phyloP scores from a whole-genome alignment of 2,329 filamentous ascomycete species.

The Aspergillus tubingensis region DNA sequence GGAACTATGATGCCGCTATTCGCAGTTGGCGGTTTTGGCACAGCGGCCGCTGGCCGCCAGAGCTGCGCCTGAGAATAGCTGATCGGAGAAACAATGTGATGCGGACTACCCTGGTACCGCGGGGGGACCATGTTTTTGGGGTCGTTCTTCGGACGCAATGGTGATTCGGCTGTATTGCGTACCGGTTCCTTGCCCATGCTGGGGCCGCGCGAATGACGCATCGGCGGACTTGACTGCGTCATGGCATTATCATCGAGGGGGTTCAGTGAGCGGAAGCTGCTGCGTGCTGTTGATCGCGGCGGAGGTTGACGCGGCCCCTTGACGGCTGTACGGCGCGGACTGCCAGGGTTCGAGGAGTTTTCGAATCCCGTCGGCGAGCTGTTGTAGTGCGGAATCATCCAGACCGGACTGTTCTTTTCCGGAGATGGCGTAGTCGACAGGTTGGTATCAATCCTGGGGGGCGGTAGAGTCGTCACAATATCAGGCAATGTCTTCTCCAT shows the following conservation, averaged over 20 bases:
- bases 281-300: conserved; percentile 17
- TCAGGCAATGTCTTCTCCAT: conserved; percentile 28
- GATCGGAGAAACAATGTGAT: neutral
- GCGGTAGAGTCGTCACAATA: conserved; percentile 29
- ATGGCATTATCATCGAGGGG: conserved; percentile 19
- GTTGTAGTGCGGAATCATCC: conserved; percentile 26
- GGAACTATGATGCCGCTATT: conserved; percentile 32
- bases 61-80: neutral
- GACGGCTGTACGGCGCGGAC: conserved; percentile 35
- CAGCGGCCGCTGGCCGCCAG: conserved; percentile 12
- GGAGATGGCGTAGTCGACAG: conserved; percentile 36
- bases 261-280: conserved; percentile 21
- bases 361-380: conserved; percentile 28
- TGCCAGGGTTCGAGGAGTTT: conserved; percentile 27
- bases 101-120: neutral
- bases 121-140: neutral
- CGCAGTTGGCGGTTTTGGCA: conserved; percentile 15
- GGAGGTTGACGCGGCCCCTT: conserved; percentile 40
- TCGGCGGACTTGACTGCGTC: conserved; percentile 8
- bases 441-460: conserved; percentile 15
- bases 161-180: conserved; percentile 24
- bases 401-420: conserved; percentile 27
- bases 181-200: conserved; percentile 23
- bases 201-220: conserved; percentile 13
- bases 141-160: neutral